Conservation (phyloP, 331 rosid genomes). For the Malus hybrid region DNA sequence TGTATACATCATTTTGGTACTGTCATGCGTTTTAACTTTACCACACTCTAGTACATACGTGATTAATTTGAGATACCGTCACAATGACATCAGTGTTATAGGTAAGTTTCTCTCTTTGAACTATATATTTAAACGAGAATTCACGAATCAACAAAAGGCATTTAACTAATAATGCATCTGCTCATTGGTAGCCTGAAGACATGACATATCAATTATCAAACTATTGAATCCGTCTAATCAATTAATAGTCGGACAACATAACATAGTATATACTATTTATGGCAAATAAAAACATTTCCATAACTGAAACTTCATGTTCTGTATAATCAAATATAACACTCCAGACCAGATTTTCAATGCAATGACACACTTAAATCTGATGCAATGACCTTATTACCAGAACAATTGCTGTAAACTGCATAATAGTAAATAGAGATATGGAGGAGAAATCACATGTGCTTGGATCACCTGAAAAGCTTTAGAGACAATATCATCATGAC, state of each 20-base stretch:
- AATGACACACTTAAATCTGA: not conserved
- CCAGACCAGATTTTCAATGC: not conserved
- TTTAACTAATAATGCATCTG: not conserved
- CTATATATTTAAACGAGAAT: not conserved
- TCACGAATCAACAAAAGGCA: not conserved
- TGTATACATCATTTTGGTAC: not conserved
- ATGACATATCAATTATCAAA: not conserved
- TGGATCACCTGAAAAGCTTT: constrained; percentile 59
- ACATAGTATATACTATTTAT: not conserved
- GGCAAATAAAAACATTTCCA: not conserved
- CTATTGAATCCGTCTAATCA: not conserved
- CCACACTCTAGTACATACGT: too few relatives aligned
- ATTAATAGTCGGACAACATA: not conserved
- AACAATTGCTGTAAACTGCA: not conserved
- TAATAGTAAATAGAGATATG: not conserved
- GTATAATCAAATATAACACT: not conserved
- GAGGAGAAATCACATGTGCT: not conserved
- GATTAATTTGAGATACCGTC: too few relatives aligned
- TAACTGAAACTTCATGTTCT: not conserved
- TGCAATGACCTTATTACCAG: not conserved
- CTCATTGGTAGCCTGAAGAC: not conserved
- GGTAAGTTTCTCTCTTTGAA: not conserved
- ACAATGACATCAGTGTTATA: too few relatives aligned
- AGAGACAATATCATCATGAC: constrained; percentile 61
- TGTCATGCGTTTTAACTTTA: not conserved